phyloP scores from a whole-genome alignment of 1,139 yeast species.

The Sugiyamaella novakii region DNA sequence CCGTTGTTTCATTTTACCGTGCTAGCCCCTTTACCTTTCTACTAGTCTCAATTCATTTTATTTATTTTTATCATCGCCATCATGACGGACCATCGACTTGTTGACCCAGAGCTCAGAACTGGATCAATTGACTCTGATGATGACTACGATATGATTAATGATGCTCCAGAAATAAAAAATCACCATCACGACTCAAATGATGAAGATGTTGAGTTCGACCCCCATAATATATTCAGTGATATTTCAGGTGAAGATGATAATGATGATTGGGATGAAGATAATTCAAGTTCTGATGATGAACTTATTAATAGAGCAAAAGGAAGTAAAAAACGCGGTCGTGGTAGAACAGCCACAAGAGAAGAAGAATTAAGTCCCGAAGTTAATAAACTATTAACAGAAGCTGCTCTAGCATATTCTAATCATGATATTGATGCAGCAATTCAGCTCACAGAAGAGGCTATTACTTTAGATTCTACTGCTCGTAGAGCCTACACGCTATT shows the following conservation, averaged over 20 bases:
- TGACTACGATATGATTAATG: constrained; percentile 8
- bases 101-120: no score
- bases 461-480: constrained; percentile 73
- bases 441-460: constrained; percentile 67
- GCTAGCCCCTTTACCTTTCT: no score
- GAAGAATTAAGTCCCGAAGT: constrained; percentile 15
- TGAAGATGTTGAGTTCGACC: constrained; percentile 4
- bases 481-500: constrained; percentile 82
- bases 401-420: constrained; percentile 17
- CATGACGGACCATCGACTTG: no score
- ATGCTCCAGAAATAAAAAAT: background rate
- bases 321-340: constrained; percentile 7
- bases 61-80: no score
- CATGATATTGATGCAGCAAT: constrained; percentile 50
- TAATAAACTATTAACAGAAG: constrained; percentile 14
- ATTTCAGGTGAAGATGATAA: constrained; percentile 17
- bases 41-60: no score
- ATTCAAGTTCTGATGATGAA: constrained; percentile 11
- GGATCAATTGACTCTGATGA: no score
- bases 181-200: no score
- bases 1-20: no score
- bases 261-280: constrained; percentile 18
- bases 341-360: constrained; percentile 6
- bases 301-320: background rate
- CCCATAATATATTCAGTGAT: constrained; percentile 12